These are phyloP conservation scores for Proliferodiscus dingleyae DNA, from an alignment of 2,329 filamentous ascomycete species.

Conservation along the genomic window DNA sequence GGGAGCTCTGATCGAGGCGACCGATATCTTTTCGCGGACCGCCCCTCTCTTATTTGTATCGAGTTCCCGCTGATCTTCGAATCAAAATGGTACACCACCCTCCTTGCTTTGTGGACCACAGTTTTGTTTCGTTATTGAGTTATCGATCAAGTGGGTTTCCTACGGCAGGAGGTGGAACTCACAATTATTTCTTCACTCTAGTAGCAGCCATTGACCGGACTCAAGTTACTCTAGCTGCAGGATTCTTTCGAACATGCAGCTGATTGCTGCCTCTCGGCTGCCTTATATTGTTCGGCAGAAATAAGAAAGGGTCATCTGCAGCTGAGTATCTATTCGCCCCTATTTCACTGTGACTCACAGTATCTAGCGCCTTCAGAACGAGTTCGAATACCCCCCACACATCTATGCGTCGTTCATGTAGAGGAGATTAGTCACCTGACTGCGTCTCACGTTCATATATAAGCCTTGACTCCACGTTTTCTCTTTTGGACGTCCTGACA, in stretches of 20 bases:
- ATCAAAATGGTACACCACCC: neutral
- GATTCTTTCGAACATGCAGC: conserved; percentile 12
- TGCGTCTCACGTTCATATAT: neutral
- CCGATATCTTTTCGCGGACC: neutral
- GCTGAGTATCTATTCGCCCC: conserved; percentile 12
- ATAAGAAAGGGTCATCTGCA: conserved; percentile 12
- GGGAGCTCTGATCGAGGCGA: neutral
- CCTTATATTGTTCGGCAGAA: conserved; percentile 15
- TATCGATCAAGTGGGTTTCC: neutral
- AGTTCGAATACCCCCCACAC: neutral
- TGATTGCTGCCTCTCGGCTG: conserved; percentile 19
- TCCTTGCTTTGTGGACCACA: neutral
- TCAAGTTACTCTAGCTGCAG: conserved; percentile 2
- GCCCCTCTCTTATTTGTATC: neutral
- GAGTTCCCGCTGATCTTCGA: neutral
- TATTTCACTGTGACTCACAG: conserved; percentile 20
- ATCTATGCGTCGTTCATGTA: neutral
- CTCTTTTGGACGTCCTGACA: neutral
- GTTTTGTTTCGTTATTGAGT: neutral
- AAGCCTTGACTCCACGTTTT: neutral
- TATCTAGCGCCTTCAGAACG: neutral
- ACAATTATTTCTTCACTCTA: neutral
- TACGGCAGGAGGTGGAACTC: neutral
- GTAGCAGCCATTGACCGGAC: neutral
- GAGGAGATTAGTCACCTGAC: neutral